Evolutionary conservation across 768 basidiomycete species (phyloP), one percentile per base, ranked within the genome.

Genomic region (Cubamyces lactineus): DNA sequence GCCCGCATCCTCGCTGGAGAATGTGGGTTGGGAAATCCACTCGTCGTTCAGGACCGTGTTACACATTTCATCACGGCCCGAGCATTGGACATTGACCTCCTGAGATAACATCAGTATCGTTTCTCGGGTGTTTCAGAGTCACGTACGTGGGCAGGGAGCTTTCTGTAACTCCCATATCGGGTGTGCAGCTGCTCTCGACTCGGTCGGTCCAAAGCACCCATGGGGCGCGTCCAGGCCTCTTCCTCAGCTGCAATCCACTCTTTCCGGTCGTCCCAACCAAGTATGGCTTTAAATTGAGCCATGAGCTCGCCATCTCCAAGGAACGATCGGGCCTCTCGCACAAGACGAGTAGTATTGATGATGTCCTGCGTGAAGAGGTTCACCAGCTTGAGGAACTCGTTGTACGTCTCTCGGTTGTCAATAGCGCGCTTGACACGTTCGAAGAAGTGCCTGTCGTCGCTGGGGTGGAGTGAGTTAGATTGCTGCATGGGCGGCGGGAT

Each of bases 1-100:
- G 1, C 92, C 94, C 0, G 94, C 87, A 66, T 96, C 96, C 73
- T 99, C 97, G 66, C 89, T 92, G 3, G 91, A 89, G 87, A 94
- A 96, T 1, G 93, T 92, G 1, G 97, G 96, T 72, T 98, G 96
- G 5, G 96, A 95, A 17, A 98, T 90, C 96, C 96, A 99, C 67
- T 96, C 93, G 72, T 99, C 97, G 71, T 99, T 99, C 54, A 99
- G 78, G 5, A 99, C 97, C 7, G 91, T 87, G 70, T 88, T 90
- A 74, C 96, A 98, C 89, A 98, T 96, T 21, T 94, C 92, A 69
- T 98, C 97, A 16, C 97, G 90, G 2, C 97, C 97, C 2, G 96
- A 92, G 71, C 97, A 99, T 0, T 89, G 79, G 15, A 96, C 87
- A 55, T 89, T 88, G 57, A 86, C 85, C 75, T 96, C 96, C 94